Evolutionary conservation across 2,329 filamentous ascomycete species (phyloP).

Genomic region (Aureobasidium uvarum): DNA sequence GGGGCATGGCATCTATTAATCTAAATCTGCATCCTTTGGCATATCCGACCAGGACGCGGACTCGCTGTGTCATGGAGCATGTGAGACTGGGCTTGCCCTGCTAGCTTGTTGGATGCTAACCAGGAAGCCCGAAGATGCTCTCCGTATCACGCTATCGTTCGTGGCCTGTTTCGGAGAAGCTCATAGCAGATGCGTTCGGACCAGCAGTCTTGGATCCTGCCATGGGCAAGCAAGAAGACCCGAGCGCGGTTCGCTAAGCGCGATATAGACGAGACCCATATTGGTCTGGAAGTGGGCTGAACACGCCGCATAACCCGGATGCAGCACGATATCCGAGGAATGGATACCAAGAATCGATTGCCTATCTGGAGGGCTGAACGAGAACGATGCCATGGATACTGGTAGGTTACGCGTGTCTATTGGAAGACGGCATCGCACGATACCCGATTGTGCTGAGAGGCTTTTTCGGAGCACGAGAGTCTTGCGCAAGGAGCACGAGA

Average conservation of each 20-base stretch:
- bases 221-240: conserved; percentile 8
- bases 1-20: conserved; percentile 7
- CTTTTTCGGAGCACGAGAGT: neutral
- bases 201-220: neutral
- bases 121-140: neutral
- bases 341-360: neutral
- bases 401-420: conserved; percentile 17
- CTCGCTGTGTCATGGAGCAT: neutral
- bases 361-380: neutral
- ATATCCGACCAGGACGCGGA: neutral
- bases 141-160: conserved; percentile 15
- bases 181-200: neutral
- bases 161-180: neutral
- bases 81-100: conserved; percentile 5
- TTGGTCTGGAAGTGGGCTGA: conserved; percentile 7
- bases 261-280: conserved; percentile 14
- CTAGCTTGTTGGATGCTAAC: conserved; percentile 4
- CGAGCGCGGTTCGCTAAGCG: conserved; percentile 21
- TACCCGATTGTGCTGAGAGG: neutral
- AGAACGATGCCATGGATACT: neutral
- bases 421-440: conserved; percentile 15
- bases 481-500: neutral
- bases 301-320: conserved; percentile 3
- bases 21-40: neutral
- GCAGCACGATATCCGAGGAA: conserved; percentile 12